A percentile compares a stretch with the other conserved stretches of the same genome.
phyloP scores from a whole-genome alignment of 306 rosid genomes.

The Canavalia ensiformis region DNA sequence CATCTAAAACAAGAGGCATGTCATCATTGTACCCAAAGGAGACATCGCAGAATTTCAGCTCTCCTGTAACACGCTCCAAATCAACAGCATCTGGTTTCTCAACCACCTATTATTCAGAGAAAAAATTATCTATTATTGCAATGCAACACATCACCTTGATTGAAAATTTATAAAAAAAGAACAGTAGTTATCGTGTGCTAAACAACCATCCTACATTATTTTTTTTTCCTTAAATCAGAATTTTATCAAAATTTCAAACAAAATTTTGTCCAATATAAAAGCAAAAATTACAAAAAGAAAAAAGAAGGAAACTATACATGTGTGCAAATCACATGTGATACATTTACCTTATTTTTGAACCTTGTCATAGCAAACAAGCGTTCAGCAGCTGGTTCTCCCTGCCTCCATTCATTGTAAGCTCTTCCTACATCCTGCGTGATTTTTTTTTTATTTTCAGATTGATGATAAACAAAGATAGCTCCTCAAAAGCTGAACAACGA shows the following conservation, averaged over 20 bases:
- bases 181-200: constrained; percentile 16
- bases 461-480: constrained; percentile 59
- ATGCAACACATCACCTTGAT: constrained; percentile 31
- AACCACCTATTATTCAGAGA: constrained; percentile 63
- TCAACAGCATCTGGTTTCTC: constrained; percentile 74
- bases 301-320: constrained; percentile 4
- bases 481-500: constrained; percentile 61
- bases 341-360: constrained; percentile 69
- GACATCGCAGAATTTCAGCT: constrained; percentile 73
- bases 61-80: constrained; percentile 70
- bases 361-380: constrained; percentile 75
- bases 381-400: constrained; percentile 91
- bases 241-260: constrained; percentile 11
- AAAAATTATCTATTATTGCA: constrained; percentile 36
- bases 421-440: constrained; percentile 86
- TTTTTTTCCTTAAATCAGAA: constrained; percentile 10
- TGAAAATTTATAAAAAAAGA: constrained; percentile 22
- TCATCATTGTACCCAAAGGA: constrained; percentile 74
- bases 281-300: neutral
- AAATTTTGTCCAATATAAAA: constrained; percentile 25
- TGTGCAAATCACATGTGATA: constrained; percentile 33
- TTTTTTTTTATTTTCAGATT: constrained; percentile 69
- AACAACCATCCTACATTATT: neutral
- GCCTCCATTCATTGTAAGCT: constrained; percentile 91
- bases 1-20: constrained; percentile 68